Evolutionary conservation across 2,329 filamentous ascomycete genomes (phyloP).

Genomic region (Aspergillus texensis): DNA sequence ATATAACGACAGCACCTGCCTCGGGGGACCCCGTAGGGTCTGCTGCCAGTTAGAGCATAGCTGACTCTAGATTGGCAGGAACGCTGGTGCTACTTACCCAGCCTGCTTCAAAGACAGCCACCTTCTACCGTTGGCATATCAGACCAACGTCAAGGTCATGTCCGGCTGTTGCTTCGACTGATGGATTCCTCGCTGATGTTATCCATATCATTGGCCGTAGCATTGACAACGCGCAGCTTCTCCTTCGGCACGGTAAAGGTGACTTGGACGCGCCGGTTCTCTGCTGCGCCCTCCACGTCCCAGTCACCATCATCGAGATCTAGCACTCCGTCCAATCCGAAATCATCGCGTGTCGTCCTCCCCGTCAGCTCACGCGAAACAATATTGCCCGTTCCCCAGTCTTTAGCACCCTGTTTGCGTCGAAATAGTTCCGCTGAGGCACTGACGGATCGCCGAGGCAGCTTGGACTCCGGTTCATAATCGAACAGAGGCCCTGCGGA

Average conservation of each 20-base stretch:
- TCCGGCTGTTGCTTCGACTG: slow-evolving; percentile 26
- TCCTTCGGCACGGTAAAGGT: slow-evolving; percentile 95
- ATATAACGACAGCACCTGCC: not conserved
- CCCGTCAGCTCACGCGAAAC: slow-evolving; percentile 22
- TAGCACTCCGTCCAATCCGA: slow-evolving; percentile 28
- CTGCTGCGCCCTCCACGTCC: slow-evolving; percentile 75
- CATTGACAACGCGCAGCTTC: slow-evolving; percentile 86
- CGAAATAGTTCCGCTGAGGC: slow-evolving; percentile 52
- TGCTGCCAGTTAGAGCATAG: slow-evolving; percentile 72
- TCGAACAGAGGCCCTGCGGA: slow-evolving; percentile 6
- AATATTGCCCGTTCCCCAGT: slow-evolving; percentile 51
- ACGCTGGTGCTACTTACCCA: slow-evolving; percentile 79
- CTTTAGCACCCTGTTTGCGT: slow-evolving; percentile 54
- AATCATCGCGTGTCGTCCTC: slow-evolving; percentile 27
- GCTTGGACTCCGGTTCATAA: slow-evolving; percentile 10
- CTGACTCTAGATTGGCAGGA: slow-evolving; percentile 79
- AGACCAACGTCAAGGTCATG: slow-evolving; percentile 2
- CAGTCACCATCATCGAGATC: slow-evolving; percentile 57
- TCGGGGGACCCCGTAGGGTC: slow-evolving; percentile 62
- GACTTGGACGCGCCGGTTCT: slow-evolving; percentile 72
- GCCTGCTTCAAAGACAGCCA: slow-evolving; percentile 72
- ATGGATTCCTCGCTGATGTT: slow-evolving; percentile 32
- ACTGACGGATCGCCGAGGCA: slow-evolving; percentile 51
- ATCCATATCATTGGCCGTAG: slow-evolving; percentile 48
- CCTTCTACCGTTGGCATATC: slow-evolving; percentile 40